Evolutionary conservation across 768 basidiomycete species (phyloP).

Genomic region (Boletus sp.): DNA sequence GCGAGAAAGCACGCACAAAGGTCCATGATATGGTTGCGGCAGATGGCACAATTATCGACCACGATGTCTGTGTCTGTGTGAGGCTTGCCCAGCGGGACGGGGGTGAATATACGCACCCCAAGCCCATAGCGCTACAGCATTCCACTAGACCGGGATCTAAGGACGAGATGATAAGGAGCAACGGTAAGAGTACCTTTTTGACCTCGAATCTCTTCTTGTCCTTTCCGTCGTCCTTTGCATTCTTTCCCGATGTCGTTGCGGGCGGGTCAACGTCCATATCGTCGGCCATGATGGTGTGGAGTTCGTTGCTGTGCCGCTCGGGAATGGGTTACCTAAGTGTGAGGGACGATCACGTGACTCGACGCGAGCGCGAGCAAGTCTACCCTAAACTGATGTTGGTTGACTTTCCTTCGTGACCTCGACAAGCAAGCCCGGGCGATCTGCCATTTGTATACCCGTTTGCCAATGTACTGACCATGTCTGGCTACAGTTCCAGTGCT

Average conservation of each 20-base stretch:
- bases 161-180: background rate
- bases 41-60: constrained; percentile 99
- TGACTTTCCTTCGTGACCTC: constrained; percentile 31
- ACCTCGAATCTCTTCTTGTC: constrained; percentile 92
- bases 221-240: constrained; percentile 54
- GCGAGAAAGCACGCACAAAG: constrained; percentile 63
- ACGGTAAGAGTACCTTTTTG: constrained; percentile 73
- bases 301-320: background rate
- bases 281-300: constrained; percentile 45
- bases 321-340: constrained; percentile 14
- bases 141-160: constrained; percentile 65
- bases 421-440: background rate
- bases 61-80: constrained; percentile 71
- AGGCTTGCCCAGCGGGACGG: constrained; percentile 3
- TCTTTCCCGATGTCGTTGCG: constrained; percentile 38
- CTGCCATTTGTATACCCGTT: constrained; percentile 4
- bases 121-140: constrained; percentile 97
- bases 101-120: constrained; percentile 64
- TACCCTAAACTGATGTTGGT: constrained; percentile 36
- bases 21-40: constrained; percentile 99
- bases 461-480: constrained; percentile 39
- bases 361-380: constrained; percentile 38
- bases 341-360: constrained; percentile 31
- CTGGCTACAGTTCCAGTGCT: constrained; percentile 35
- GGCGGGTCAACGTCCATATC: constrained; percentile 69